phyloP scores from a whole-genome alignment of 2,329 filamentous ascomycete genomes.

The Kalaharituber pfeilii region DNA sequence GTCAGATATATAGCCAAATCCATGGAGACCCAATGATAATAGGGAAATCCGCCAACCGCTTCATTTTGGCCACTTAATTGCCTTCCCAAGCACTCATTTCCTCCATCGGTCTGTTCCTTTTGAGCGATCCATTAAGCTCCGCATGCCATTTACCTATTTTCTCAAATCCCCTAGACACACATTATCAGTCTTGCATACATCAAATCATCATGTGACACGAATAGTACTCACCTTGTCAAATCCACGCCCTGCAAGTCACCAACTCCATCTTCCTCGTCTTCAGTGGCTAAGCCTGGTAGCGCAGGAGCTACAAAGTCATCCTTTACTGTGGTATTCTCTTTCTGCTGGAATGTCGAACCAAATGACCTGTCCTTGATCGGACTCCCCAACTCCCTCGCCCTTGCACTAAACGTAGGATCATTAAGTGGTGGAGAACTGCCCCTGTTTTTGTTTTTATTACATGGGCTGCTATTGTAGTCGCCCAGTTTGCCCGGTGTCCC shows the following conservation, averaged over 20 bases:
- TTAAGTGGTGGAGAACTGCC: constrained; percentile 11
- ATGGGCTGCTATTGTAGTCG: constrained; percentile 9
- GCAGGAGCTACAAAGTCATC: constrained; percentile 7
- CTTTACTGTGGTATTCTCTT: constrained; percentile 4
- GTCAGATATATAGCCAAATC: too few species aligned
- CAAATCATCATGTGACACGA: neutral
- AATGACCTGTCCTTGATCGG: constrained; percentile 11
- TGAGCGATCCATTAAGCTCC: constrained; percentile 13
- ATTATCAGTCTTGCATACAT: constrained; percentile 1
- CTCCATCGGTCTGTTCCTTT: neutral
- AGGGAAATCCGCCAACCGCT: too few species aligned
- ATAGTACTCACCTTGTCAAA: constrained; percentile 13
- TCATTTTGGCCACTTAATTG: too few species aligned
- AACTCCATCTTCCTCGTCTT: constrained; percentile 15
- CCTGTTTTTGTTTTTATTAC: constrained; percentile 12
- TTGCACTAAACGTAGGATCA: constrained; percentile 5
- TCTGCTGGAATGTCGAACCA: neutral
- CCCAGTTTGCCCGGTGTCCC: constrained; percentile 19
- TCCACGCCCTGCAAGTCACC: constrained; percentile 18
- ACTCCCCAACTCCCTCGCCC: constrained; percentile 16
- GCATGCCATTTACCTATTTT: constrained; percentile 19
- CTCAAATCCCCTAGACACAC: constrained; percentile 15
- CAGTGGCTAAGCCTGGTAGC: neutral
- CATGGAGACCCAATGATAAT: too few species aligned
- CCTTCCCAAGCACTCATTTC: neutral